phyloP scores from a whole-genome alignment of 2,329 filamentous ascomycete species.

The Colletotrichum euphorbiae region DNA sequence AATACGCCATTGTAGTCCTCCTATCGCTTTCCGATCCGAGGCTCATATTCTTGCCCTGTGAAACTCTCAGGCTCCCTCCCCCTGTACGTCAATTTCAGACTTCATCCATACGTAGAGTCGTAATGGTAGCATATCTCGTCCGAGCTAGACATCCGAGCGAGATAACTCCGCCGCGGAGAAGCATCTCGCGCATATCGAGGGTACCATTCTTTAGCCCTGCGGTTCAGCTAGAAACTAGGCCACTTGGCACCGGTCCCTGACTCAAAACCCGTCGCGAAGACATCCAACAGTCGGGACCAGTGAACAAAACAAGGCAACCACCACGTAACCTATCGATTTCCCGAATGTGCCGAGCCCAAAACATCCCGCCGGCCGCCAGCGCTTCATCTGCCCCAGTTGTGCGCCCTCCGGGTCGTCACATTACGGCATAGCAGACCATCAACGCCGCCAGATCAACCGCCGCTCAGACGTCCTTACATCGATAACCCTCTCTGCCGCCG shows the following conservation, averaged over 20 bases:
- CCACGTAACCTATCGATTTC: neutral
- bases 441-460: constrained; percentile 1
- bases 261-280: constrained; percentile 7
- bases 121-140: neutral
- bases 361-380: neutral
- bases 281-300: neutral
- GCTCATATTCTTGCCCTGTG: constrained; percentile 2
- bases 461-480: constrained; percentile 27
- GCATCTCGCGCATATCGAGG: neutral
- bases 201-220: constrained; percentile 8
- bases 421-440: neutral
- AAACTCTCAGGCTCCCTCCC: neutral
- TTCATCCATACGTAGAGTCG: neutral
- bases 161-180: neutral
- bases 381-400: neutral
- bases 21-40: neutral
- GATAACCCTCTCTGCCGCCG: neutral
- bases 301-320: neutral
- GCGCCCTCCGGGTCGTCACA: neutral
- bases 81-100: neutral
- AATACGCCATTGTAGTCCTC: neutral
- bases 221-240: neutral
- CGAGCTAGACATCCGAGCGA: neutral
- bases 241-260: constrained; percentile 15
- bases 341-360: neutral